Evolutionary conservation across 345 rosid genomes (phyloP), one percentile per base, ranked within the genome.

Genomic region (Euphorbia lathyris): DNA sequence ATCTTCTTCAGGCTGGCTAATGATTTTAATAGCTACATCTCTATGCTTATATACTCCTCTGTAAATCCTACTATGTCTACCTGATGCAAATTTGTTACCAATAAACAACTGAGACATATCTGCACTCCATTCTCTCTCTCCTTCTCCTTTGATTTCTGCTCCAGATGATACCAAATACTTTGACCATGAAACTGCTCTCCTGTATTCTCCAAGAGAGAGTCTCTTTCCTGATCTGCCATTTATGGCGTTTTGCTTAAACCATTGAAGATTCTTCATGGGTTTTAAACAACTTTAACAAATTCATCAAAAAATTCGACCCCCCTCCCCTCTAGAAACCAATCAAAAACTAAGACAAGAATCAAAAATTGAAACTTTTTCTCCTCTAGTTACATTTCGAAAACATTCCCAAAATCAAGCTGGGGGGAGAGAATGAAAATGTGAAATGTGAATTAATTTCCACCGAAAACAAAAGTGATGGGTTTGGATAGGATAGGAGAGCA

Each of bases 11-110:
- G 92, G 96, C 77, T 87, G 90, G 74, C 92, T 84, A 38, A 87
- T 75, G 45, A 90, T 80, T 86, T 90, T 90, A 70, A 90, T 86
- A 7, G 96, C 96, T 23, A 87, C 96, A 72, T 86, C 89, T 69
- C 67, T 81, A 68, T 87, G 89, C 82, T 83, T 87, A 61, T 90
- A 90, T 1, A 86, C 76, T 66, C 96, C 96, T 76, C 87, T 77
- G 75, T 90, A 90, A 65, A 90, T 85, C 88, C 96, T 83, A 73
- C 96, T 87, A 63, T 90, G 96, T 74, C 88, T 79, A 25, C 92
- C 91, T 1, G 89, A 81, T 42, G 96, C 96, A 70, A 90, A 90
- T 74, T 87, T 90, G 77, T 57, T 72, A 10, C 91, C 96, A 48
- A 87, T 82, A 67, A 87, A 74, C 77, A 90, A 79, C 72, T 86